These are phyloP conservation scores for Arxiozyma heterogenica DNA, from an alignment of 1,139 yeast species.

Conservation along the genomic window DNA sequence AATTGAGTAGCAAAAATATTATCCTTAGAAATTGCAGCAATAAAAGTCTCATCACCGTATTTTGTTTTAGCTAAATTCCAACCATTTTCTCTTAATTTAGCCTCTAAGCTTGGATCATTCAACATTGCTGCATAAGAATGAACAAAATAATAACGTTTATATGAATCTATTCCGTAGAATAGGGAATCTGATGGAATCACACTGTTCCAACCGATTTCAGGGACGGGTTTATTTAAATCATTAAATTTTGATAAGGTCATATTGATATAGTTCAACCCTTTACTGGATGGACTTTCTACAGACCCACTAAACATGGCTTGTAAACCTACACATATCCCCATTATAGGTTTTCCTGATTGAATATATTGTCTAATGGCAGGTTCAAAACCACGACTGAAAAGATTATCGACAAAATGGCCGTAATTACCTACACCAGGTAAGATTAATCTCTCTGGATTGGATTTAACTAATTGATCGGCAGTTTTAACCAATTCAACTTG, in stretches of 20 bases:
- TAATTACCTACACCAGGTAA: constrained; percentile 96
- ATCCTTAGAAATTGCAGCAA: constrained; percentile 72
- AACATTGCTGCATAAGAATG: constrained; percentile 82
- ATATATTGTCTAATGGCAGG: constrained; percentile 60
- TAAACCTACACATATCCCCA: constrained; percentile 96
- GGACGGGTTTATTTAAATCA: constrained; percentile 67
- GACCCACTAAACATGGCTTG: constrained; percentile 73
- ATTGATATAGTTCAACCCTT: constrained; percentile 48
- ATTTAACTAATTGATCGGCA: constrained; percentile 37
- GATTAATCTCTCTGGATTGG: constrained; percentile 46
- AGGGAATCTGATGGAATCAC: constrained; percentile 29
- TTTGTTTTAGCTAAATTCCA: constrained; percentile 70
- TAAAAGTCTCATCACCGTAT: constrained; percentile 71
- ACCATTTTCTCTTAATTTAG: constrained; percentile 39
- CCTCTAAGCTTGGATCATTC: constrained; percentile 29
- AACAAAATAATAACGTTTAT: constrained; percentile 78
- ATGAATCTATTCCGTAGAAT: constrained; percentile 55
- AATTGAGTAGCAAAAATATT: constrained; percentile 92
- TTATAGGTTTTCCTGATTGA: constrained; percentile 63
- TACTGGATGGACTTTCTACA: constrained; percentile 57
- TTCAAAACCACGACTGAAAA: constrained; percentile 52
- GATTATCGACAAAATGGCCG: constrained; percentile 78
- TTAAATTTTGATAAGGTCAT: constrained; percentile 52
- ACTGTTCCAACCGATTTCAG: constrained; percentile 92
- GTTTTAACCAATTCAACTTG: constrained; percentile 43